Conservation (phyloP, 495 filamentous ascomycete genomes). For the Neurospora sp. region DNA sequence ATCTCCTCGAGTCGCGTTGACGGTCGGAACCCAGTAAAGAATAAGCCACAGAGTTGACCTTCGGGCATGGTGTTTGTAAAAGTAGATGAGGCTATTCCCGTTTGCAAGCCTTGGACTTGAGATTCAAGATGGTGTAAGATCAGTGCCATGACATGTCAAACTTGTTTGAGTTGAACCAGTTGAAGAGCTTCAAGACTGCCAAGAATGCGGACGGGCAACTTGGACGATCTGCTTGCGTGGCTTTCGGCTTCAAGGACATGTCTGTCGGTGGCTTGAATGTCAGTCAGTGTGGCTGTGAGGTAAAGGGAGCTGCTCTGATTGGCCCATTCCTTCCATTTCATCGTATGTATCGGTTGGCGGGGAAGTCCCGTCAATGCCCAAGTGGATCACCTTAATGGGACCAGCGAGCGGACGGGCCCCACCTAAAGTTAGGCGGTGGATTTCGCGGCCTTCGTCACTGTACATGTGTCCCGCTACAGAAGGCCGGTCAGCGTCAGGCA, state of each 20-base stretch:
- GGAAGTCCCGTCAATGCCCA: not conserved
- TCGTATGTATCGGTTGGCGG: not conserved
- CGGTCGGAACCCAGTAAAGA: not conserved
- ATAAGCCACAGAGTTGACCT: not conserved
- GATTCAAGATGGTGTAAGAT: not conserved
- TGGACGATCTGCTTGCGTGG: not conserved
- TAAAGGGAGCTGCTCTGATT: not conserved
- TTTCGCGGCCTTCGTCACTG: not conserved
- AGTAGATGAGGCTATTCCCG: not conserved
- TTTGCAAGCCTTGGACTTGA: not conserved
- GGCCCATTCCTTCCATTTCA: not conserved
- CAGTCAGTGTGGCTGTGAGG: not conserved
- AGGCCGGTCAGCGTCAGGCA: not conserved
- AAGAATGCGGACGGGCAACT: not conserved
- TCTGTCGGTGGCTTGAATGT: not conserved
- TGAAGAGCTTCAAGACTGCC: not conserved
- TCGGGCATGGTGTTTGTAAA: not conserved
- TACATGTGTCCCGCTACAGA: not conserved
- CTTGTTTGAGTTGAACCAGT: not conserved
- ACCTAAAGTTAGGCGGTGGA: not conserved
- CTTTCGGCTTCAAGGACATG: not conserved
- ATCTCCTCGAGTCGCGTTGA: not conserved
- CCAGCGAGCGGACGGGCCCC: not conserved
- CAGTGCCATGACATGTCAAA: not conserved
- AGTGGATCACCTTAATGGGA: not conserved